Percentiles rank a stretch among this genome's conserved stretches.
These are phyloP conservation scores for Phaeotremella fagi DNA, from an alignment of 768 basidiomycete genomes.

Conservation along the genomic window DNA sequence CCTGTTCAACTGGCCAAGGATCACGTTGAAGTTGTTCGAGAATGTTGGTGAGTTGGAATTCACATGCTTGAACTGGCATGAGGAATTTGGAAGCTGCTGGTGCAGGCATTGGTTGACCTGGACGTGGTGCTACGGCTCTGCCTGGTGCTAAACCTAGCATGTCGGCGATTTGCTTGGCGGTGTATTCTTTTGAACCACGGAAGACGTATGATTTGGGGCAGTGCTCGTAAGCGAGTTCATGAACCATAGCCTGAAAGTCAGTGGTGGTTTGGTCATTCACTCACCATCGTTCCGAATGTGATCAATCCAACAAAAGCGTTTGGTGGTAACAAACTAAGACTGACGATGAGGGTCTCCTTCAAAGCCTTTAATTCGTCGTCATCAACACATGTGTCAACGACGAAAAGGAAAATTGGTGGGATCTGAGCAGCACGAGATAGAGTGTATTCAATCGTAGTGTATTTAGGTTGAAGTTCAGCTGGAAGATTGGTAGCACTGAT, in stretches of 20 bases:
- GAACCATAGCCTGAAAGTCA: conserved; percentile 76
- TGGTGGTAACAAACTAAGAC: conserved; percentile 84
- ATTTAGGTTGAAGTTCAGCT: conserved; percentile 91
- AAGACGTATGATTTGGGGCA: conserved; percentile 99
- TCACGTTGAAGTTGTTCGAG: conserved; percentile 81
- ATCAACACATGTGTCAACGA: conserved; percentile 88
- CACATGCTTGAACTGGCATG: conserved; percentile 83
- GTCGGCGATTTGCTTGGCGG: conserved; percentile 93
- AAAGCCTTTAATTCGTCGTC: conserved; percentile 94
- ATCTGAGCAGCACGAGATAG: conserved; percentile 82
- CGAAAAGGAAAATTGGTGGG: conserved; percentile 94
- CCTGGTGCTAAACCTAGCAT: conserved; percentile 77
- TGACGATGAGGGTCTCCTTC: conserved; percentile 88
- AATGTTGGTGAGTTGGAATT: conserved; percentile 92
- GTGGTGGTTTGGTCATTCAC: conserved; percentile 10
- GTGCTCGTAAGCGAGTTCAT: conserved; percentile 92
- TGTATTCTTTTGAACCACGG: conserved; percentile 94
- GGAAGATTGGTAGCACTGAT: conserved; percentile 95
- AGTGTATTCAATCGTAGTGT: conserved; percentile 99
- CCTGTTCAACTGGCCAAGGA: conserved; percentile 95
- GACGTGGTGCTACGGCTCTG: conserved; percentile 36
- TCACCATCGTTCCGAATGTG: conserved; percentile 94
- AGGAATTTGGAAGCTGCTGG: conserved; percentile 62
- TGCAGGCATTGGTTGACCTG: conserved; percentile 47
- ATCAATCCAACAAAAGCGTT: conserved; percentile 92